phyloP scores from a whole-genome alignment of 73 alveolate genomes.

The Uronychia setigera region DNA sequence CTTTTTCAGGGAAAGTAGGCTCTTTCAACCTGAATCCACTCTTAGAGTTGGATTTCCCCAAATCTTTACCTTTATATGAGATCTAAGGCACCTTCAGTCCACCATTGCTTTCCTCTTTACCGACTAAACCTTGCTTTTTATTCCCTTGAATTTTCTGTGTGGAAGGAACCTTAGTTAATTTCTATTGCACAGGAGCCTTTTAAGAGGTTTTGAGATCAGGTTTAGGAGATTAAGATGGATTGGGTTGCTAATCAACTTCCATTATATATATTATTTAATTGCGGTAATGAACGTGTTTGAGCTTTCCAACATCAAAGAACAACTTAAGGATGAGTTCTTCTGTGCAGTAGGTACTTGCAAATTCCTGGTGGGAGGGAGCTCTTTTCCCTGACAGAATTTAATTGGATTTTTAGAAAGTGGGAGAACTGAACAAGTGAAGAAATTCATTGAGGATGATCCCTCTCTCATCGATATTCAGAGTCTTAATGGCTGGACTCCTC shows the following conservation, averaged over 20 bases:
- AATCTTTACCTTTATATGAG: too few species aligned
- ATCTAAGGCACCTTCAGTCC: not conserved
- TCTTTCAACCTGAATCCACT: too few species aligned
- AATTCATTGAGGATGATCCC: slow-evolving; percentile 10
- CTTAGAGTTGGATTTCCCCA: too few species aligned
- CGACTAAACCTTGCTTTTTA: not conserved
- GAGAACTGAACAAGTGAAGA: slow-evolving; percentile 7
- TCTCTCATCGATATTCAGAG: slow-evolving; percentile 7
- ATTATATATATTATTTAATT: too few species aligned
- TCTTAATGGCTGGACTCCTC: slow-evolving; percentile 61
- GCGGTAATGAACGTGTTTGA: slow-evolving; percentile 1
- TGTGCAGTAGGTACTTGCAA: not conserved
- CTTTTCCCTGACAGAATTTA: too few species aligned
- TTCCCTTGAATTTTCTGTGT: too few species aligned
- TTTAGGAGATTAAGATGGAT: not conserved
- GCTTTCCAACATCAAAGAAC: slow-evolving; percentile 6
- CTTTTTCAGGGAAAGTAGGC: too few species aligned
- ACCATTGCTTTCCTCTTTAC: not conserved
- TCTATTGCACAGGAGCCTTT: too few species aligned
- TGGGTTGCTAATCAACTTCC: not conserved
- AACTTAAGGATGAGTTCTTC: not conserved
- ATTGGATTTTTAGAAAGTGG: slow-evolving; percentile 15
- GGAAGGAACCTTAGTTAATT: too few species aligned
- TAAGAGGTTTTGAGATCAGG: not conserved
- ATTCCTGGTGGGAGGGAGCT: too few species aligned